phyloP scores from a whole-genome alignment of 371 early-diverging fungal species.

The Haplosporangium sp. region DNA sequence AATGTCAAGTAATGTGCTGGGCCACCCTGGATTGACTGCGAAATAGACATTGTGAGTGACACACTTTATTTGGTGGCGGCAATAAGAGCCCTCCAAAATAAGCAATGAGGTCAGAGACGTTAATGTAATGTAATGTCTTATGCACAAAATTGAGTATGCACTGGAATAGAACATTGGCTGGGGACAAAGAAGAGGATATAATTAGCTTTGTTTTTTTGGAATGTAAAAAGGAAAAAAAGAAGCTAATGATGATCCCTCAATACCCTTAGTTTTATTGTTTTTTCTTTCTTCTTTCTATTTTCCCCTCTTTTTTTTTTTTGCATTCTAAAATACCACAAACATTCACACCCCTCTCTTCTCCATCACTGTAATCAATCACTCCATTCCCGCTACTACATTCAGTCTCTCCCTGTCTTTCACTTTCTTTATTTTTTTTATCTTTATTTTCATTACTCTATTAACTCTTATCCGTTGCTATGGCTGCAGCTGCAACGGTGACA shows the following conservation, averaged over 20 bases:
- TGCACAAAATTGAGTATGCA: neutral
- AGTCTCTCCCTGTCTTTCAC: neutral
- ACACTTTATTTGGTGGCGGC: no score
- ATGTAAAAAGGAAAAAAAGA: no score
- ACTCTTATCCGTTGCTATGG: constrained; percentile 13
- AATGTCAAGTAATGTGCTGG: neutral
- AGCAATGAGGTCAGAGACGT: no score
- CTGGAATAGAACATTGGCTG: neutral
- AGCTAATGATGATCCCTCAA: no score
- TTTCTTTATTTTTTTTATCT: neutral
- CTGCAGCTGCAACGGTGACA: constrained; percentile 35
- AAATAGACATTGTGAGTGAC: no score
- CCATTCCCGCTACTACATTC: neutral
- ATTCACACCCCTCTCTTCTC: neutral
- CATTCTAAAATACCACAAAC: no score
- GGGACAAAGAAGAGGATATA: no score
- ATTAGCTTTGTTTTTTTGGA: no score
- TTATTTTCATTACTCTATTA: no score
- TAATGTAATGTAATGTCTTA: neutral
- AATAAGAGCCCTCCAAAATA: no score
- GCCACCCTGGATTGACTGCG: neutral
- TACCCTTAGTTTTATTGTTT: neutral
- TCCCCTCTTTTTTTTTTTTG: no score
- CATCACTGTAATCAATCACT: neutral
- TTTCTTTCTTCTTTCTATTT: neutral